These are phyloP conservation scores for Seiridium cupressi DNA, from an alignment of 2,329 filamentous ascomycete genomes.

Conservation along the genomic window DNA sequence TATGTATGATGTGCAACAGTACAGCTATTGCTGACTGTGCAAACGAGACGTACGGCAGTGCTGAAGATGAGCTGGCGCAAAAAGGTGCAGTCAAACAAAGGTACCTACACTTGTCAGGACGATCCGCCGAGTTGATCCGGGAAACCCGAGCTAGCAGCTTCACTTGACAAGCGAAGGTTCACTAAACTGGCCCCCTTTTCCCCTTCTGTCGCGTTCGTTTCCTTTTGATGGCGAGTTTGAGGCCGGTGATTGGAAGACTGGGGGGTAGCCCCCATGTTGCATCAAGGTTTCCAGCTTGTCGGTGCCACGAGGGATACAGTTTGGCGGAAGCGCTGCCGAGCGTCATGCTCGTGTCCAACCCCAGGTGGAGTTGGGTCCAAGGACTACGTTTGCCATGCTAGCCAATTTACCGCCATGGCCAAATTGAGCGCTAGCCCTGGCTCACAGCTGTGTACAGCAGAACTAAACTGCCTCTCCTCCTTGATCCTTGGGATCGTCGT, in stretches of 20 bases:
- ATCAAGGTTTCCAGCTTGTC: slow-evolving; percentile 3
- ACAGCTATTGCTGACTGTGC: too few relatives aligned
- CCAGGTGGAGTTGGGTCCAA: neutral
- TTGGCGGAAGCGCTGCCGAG: slow-evolving; percentile 7
- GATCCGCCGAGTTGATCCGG: too few relatives aligned
- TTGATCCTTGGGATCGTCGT: neutral
- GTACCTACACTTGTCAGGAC: too few relatives aligned
- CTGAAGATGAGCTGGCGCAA: too few relatives aligned
- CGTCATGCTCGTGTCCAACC: neutral
- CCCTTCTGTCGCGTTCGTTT: neutral
- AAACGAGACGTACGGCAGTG: too few relatives aligned
- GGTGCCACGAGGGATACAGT: slow-evolving; percentile 7
- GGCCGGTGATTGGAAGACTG: slow-evolving; percentile 3
- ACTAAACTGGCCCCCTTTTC: neutral
- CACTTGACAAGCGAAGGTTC: too few relatives aligned
- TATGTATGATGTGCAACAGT: too few relatives aligned
- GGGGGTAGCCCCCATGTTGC: slow-evolving; percentile 1
- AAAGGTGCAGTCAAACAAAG: too few relatives aligned
- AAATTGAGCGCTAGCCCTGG: neutral
- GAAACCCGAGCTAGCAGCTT: too few relatives aligned
- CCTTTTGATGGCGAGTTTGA: neutral
- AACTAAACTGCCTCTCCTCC: neutral
- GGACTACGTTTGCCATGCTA: neutral
- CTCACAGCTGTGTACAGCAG: neutral
- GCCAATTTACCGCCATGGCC: neutral